Percentiles rank a stretch among this genome's conserved stretches.
Evolutionary conservation across 2,329 filamentous ascomycete genomes (phyloP).

Genomic region (Trichoderma sp.): DNA sequence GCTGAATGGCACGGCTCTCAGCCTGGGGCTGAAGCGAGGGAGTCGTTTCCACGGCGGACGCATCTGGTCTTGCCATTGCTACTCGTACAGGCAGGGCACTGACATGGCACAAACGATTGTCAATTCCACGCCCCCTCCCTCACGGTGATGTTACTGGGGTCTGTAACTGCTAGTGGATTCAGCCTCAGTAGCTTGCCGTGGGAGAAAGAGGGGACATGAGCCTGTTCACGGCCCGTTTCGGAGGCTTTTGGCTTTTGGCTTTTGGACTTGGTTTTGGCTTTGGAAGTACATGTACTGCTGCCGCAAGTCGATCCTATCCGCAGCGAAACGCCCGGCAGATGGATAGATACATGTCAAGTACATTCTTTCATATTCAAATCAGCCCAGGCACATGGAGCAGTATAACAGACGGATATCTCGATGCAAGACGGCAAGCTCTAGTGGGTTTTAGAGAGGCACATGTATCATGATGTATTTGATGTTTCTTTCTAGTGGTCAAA

Average conservation of each 20-base stretch:
- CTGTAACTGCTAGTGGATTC: constrained; percentile 15
- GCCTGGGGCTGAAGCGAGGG: constrained; percentile 21
- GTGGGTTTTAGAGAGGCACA: not conserved
- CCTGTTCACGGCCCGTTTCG: constrained; percentile 5
- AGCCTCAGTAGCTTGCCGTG: constrained; percentile 14
- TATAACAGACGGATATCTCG: not conserved
- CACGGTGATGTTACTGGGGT: not conserved
- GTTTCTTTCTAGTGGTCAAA: not conserved
- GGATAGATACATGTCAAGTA: no score
- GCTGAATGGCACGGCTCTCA: not conserved
- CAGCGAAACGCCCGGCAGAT: not conserved
- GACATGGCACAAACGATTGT: not conserved
- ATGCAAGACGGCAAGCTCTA: not conserved
- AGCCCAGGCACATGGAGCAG: not conserved
- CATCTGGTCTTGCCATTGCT: not conserved
- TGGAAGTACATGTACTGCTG: not conserved
- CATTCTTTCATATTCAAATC: no score
- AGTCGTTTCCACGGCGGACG: not conserved
- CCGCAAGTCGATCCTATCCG: not conserved
- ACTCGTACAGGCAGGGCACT: not conserved
- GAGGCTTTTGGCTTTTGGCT: constrained; percentile 7
- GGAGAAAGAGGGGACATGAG: not conserved
- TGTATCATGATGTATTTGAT: no score
- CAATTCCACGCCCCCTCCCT: constrained; percentile 17
- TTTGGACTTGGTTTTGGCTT: not conserved